These are phyloP conservation scores for Cytospora schulzeri DNA, from an alignment of 2,329 filamentous ascomycete genomes.

Conservation along the genomic window DNA sequence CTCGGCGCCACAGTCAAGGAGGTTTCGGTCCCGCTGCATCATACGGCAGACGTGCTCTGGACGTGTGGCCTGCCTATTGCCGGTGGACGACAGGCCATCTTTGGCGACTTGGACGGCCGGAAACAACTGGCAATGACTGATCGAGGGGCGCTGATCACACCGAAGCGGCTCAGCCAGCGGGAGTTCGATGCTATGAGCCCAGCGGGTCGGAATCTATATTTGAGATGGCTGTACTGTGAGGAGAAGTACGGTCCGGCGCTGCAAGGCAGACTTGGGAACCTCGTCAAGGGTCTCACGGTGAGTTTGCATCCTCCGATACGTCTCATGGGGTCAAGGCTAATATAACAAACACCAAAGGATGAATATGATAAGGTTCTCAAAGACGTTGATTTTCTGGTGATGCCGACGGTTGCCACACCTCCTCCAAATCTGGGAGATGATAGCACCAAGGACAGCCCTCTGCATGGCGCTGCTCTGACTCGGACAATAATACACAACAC, in stretches of 20 bases:
- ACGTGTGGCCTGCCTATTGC: conserved; percentile 37
- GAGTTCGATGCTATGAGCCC: conserved; percentile 24
- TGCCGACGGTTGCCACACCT: conserved; percentile 48
- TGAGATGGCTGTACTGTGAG: conserved; percentile 24
- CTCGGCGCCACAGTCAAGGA: conserved; percentile 48
- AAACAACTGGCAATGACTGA: conserved; percentile 25
- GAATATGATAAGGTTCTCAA: conserved; percentile 51
- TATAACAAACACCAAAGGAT: conserved; percentile 21
- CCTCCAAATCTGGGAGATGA: conserved; percentile 18
- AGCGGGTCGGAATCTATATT: conserved; percentile 11
- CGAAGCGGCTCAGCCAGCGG: conserved; percentile 21
- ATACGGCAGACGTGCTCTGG: conserved; percentile 51
- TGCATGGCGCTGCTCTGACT: not conserved
- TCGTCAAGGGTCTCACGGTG: conserved; percentile 20
- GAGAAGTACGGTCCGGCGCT: conserved; percentile 22
- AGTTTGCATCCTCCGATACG: not conserved
- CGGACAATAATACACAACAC: conserved; percentile 20
- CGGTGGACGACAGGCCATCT: conserved; percentile 23
- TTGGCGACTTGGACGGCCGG: conserved; percentile 18
- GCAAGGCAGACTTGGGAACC: conserved; percentile 19
- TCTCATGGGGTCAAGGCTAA: not conserved
- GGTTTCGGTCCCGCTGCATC: conserved; percentile 51
- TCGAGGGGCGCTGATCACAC: conserved; percentile 5
- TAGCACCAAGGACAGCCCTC: not conserved
- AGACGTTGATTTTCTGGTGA: conserved; percentile 50